These are phyloP conservation scores for Xenoacremonium recifei DNA, from an alignment of 2,329 filamentous ascomycete genomes.

Conservation along the genomic window DNA sequence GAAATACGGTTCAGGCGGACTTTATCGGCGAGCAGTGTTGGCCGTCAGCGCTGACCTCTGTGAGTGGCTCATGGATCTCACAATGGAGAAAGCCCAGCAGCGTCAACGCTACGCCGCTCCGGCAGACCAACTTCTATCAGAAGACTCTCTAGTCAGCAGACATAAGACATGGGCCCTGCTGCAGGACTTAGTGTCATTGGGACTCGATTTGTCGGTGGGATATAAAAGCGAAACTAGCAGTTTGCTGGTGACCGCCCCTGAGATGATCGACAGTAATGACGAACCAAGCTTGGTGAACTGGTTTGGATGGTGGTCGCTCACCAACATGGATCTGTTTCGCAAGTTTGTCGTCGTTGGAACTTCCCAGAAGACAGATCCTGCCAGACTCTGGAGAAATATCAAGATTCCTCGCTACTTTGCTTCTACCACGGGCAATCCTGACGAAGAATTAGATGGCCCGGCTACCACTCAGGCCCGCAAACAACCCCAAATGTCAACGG, in stretches of 20 bases:
- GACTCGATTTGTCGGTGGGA: too few relatives aligned
- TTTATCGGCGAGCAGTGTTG: slow-evolving; percentile 21
- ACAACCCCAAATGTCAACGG: background rate
- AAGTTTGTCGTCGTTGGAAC: slow-evolving; percentile 56
- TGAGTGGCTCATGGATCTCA: slow-evolving; percentile 30
- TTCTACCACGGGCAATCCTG: slow-evolving; percentile 36
- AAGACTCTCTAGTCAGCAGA: too few relatives aligned
- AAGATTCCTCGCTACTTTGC: slow-evolving; percentile 30
- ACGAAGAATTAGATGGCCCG: slow-evolving; percentile 19
- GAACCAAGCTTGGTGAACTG: slow-evolving; percentile 63
- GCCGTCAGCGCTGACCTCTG: slow-evolving; percentile 28
- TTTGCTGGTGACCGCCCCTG: slow-evolving; percentile 45
- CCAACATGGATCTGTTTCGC: slow-evolving; percentile 49
- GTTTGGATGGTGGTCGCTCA: slow-evolving; percentile 58
- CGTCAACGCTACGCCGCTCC: too few relatives aligned
- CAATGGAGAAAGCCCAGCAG: too few relatives aligned
- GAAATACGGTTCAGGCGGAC: slow-evolving; percentile 6
- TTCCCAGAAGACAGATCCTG: slow-evolving; percentile 30
- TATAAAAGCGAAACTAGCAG: slow-evolving; percentile 11
- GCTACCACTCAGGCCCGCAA: background rate
- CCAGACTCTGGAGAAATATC: slow-evolving; percentile 23
- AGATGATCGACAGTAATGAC: slow-evolving; percentile 53
- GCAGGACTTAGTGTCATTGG: slow-evolving; percentile 15
- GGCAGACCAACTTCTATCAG: too few relatives aligned
- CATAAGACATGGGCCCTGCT: slow-evolving; percentile 18